Evolutionary conservation across 139 green algal species (phyloP).

Genomic region (Ostreobium quekettii): DNA sequence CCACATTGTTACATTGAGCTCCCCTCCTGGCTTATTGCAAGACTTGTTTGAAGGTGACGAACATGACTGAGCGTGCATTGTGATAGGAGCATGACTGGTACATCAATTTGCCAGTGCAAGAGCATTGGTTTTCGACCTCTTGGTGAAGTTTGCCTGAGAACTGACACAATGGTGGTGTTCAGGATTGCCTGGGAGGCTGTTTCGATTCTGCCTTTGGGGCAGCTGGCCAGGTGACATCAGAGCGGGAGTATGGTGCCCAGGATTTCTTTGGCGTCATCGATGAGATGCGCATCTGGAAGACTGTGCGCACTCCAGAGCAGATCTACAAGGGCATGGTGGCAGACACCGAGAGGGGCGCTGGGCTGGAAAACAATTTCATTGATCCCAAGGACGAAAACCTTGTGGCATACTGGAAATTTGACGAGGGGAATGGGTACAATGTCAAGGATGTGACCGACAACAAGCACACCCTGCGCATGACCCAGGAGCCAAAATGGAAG

Average conservation of each 20-base stretch:
- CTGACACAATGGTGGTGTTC: conserved; percentile 68
- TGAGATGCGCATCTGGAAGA: conserved; percentile 73
- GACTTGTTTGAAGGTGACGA: too few species aligned
- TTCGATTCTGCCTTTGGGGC: conserved; percentile 63
- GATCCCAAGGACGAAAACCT: conserved; percentile 35
- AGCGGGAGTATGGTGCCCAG: conserved; percentile 67
- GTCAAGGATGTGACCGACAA: too few species aligned
- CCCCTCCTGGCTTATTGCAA: too few species aligned
- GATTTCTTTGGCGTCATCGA: conserved; percentile 67
- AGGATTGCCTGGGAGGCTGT: conserved; percentile 73
- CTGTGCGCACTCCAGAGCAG: conserved; percentile 52
- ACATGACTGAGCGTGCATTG: too few species aligned
- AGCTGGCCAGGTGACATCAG: conserved; percentile 28
- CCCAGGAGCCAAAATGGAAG: too few species aligned
- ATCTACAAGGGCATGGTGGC: conserved; percentile 48
- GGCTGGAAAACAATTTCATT: not conserved
- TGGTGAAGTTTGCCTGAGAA: conserved; percentile 55
- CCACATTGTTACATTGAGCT: too few species aligned
- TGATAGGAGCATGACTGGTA: too few species aligned
- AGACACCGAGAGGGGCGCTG: conserved; percentile 37
- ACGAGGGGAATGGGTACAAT: conserved; percentile 67
- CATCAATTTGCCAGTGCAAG: too few species aligned
- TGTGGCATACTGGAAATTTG: conserved; percentile 77
- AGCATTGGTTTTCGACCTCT: too few species aligned
- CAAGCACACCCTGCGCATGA: too few species aligned